A percentile compares a stretch with the other conserved stretches of the same genome.
phyloP scores from a whole-genome alignment of 352 stramenopile genomes.

The Blastocystis sp. region DNA sequence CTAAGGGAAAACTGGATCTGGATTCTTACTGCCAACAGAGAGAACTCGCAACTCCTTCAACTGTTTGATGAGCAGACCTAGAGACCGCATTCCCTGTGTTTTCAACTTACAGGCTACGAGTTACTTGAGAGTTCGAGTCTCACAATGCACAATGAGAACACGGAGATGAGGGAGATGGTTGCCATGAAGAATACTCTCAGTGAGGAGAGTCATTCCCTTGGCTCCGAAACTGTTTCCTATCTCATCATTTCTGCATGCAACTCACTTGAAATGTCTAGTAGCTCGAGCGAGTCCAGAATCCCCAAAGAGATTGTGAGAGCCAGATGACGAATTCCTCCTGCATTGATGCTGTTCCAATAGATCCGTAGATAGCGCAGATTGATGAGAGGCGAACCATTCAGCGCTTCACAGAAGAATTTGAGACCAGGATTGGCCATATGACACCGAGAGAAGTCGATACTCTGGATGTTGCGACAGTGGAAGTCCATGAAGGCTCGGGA shows the following conservation, averaged over 20 bases:
- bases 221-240: constrained; percentile 9
- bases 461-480: constrained; percentile 39
- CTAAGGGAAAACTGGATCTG: not conserved
- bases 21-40: not conserved
- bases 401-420: not conserved
- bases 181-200: constrained; percentile 41
- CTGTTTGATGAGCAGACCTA: not conserved
- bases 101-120: not conserved
- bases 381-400: constrained; percentile 49
- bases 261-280: constrained; percentile 31
- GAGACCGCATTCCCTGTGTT: constrained; percentile 7
- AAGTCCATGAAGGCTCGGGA: not conserved
- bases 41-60: constrained; percentile 23
- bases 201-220: constrained; percentile 2
- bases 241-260: not conserved
- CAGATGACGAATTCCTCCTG: constrained; percentile 1
- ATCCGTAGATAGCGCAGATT: constrained; percentile 13
- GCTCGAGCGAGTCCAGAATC: constrained; percentile 25
- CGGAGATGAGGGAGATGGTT: not conserved
- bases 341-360: constrained; percentile 53
- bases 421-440: constrained; percentile 32
- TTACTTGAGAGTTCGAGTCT: not conserved
- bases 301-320: constrained; percentile 19
- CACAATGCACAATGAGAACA: constrained; percentile 43
- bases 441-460: constrained; percentile 42